Evolutionary conservation across 1,284 basidiomycete species (phyloP), one percentile per base, ranked within the genome.

Genomic region (Fomitiporia mediterranea): DNA sequence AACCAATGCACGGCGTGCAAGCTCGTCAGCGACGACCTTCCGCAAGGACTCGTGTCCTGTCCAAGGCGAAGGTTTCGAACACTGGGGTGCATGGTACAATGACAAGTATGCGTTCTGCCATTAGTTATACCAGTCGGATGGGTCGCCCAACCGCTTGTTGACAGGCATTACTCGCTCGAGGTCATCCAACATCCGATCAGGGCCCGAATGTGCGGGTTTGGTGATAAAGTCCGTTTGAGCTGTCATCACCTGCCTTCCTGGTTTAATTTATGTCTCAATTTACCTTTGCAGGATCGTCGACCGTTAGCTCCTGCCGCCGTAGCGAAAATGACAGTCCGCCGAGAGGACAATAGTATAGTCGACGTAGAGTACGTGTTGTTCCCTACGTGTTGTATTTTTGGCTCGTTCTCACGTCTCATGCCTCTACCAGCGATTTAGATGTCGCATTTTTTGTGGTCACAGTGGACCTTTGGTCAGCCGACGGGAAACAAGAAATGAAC

Each of bases 171-270:
- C 69, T 82, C 85, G 9, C 78, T 95, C 38, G 84, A 90, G 63
- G 82, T 94, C 62, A 81, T 91, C 3, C 92, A 96, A 67, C 83
- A 95, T 64, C 93, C 93, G 34, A 71, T 91, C 48, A 81, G 93
- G 43, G 93, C 93, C 35, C 82, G 93, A 63, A 94, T 94, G 83
- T 95, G 93, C 70, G 93, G 93, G 3, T 94, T 95, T 70, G 93
- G 93, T 52, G 92, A 95, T 75, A 95, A 94, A 78, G 93, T 92
- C 60, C 56, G 74, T 69, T 19, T 19, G 32, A n/a, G 30, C 40
- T 28, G 17, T 19, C 4, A 23, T 52, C 40, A 17, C 17, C 8
- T 38, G 25, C 19, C 47, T 59, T 40, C 42, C 57, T 35, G n/a
- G 15, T 6, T 54, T 56, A n/a, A 57, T 25, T 50, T 43, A 54